Base-by-base conservation (phyloP, 306 rosid genomes). In the Sindora glabra region DNA sequence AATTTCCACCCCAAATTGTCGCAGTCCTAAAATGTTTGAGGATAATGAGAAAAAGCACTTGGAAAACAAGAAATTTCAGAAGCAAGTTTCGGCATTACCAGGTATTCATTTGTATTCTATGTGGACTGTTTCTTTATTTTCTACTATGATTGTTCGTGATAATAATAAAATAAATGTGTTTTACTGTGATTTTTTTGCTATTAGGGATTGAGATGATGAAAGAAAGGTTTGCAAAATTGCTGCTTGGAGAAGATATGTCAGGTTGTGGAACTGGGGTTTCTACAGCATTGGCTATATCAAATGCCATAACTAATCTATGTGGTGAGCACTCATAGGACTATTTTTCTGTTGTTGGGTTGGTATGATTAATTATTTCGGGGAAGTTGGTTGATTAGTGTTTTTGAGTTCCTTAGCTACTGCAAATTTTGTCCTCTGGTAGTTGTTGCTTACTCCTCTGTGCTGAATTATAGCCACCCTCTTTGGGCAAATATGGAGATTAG, bases 171-270 rank as follows among this genome's bases (percentile, higher is more conserved):
- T 4, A 13, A 40, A 6, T 37, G n/a, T n/a, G n/a, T n/a, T n/a
- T n/a, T n/a, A n/a, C n/a, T n/a, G 59, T 77, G 73, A 45, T 75
- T 69, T 78, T 76, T 29, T 25, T 45, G 62, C 32, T 70, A 23
- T 45, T 69, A 92, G 96, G 74, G 72, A 62, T 77, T 64, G 94
- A 92, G 65, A 67, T 92, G 95, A 85, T 91, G 96, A 88, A 81
- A 76, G 98, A 92, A 51, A 77, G 98, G 74, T 88, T 92, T 69
- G 71, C 98, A 45, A 92, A 88, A 68, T 73, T 92, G 83, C 57
- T 92, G 67, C 95, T 92, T 67, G 98, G 98, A 33, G 98, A 92
- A 76, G 96, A 92, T 70, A 86, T 92, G 98, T 92, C 98, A 5
- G 98, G 98, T 13, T 80, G 88, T 56, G 98, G 98, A 66, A 88